These are phyloP conservation scores for Stereocaulon alpinum DNA, from an alignment of 495 filamentous ascomycete genomes.

Conservation along the genomic window DNA sequence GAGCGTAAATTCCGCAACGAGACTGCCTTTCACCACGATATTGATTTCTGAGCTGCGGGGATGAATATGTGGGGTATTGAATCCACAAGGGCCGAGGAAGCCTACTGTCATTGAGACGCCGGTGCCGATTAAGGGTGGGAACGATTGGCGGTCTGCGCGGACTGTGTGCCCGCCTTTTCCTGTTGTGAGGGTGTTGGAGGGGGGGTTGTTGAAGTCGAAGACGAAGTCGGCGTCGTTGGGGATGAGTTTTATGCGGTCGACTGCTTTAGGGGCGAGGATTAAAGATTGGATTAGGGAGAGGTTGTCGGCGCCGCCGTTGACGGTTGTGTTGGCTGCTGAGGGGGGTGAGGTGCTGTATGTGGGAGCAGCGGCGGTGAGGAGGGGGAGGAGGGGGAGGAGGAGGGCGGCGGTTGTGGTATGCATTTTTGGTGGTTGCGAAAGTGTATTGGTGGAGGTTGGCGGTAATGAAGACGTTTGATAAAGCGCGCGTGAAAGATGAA, in stretches of 20 bases:
- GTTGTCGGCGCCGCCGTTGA: constrained; percentile 24
- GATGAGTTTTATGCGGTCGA: constrained; percentile 25
- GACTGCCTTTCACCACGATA: constrained; percentile 32
- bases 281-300: constrained; percentile 21
- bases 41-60: constrained; percentile 35
- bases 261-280: constrained; percentile 17
- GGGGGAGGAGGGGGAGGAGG: constrained; percentile 20
- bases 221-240: constrained; percentile 26
- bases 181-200: constrained; percentile 18
- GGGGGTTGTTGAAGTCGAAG: constrained; percentile 32
- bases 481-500: not conserved
- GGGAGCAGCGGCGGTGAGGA: constrained; percentile 29
- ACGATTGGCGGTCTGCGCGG: constrained; percentile 30
- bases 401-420: constrained; percentile 13
- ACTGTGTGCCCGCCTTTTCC: constrained; percentile 31
- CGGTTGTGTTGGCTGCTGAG: constrained; percentile 17
- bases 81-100: constrained; percentile 36
- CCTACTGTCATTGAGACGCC: constrained; percentile 29
- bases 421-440: not conserved
- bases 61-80: constrained; percentile 41
- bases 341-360: constrained; percentile 41
- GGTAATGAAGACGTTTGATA: not conserved
- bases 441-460: not conserved
- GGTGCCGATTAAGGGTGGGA: constrained; percentile 33
- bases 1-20: constrained; percentile 38